Percentiles rank a stretch among this genome's conserved stretches.
phyloP scores from a whole-genome alignment of 2,329 filamentous ascomycete species.

The Pyrenochaeta sp. region DNA sequence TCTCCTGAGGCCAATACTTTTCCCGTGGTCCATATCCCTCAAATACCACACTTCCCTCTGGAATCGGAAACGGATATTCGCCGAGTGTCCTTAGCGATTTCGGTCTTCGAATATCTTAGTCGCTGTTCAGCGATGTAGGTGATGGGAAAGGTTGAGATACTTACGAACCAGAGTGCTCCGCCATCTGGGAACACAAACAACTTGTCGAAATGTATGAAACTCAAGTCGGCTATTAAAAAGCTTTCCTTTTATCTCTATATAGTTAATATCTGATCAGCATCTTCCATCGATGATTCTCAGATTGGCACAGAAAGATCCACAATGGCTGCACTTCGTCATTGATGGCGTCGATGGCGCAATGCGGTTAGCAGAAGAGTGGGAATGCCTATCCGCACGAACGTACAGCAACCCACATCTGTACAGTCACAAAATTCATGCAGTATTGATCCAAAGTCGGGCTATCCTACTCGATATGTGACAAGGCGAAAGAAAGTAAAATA shows the following conservation, averaged over 20 bases:
- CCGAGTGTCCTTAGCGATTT: constrained; percentile 34
- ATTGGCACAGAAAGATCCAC: neutral
- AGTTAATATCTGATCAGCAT: neutral
- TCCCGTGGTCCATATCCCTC: constrained; percentile 11
- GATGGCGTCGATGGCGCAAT: neutral
- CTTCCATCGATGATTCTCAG: neutral
- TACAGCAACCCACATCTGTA: neutral
- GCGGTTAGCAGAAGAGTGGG: neutral
- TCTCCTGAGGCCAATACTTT: constrained; percentile 6
- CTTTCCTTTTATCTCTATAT: too few relatives aligned
- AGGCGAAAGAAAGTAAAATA: too few relatives aligned
- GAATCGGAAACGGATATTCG: constrained; percentile 43
- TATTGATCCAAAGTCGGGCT: too few relatives aligned
- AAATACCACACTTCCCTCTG: constrained; percentile 44
- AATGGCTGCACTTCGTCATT: neutral
- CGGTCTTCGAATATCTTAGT: too few relatives aligned
- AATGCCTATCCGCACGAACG: neutral
- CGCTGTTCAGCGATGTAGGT: too few relatives aligned
- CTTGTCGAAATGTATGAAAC: too few relatives aligned
- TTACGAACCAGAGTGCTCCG: too few relatives aligned
- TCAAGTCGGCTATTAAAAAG: too few relatives aligned
- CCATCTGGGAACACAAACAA: too few relatives aligned
- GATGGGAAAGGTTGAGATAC: too few relatives aligned
- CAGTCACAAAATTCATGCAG: neutral
- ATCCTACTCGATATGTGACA: too few relatives aligned